Base-by-base conservation (phyloP, 2,329 filamentous ascomycete species). In the Triangularia verruculosa region DNA sequence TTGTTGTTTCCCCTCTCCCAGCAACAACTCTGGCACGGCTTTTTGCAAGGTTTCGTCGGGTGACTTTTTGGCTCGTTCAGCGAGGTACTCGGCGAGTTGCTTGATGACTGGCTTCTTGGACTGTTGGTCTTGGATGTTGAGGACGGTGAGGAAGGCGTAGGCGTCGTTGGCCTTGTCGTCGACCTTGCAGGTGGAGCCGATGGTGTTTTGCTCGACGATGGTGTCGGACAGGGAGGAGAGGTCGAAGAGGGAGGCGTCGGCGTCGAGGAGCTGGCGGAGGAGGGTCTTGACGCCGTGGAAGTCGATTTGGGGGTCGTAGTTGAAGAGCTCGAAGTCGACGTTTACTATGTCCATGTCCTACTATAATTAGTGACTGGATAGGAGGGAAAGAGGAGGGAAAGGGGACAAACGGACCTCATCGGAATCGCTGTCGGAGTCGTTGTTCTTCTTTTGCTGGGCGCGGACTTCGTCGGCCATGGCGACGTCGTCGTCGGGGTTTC, bases 321-420 rank as follows among this genome's bases (percentile, higher is more conserved):
- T 96, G 80, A 98, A 99, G 91, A 93, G 98, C 80, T 99, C 95
- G 73, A 99, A 99, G 69, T 98, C 94, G 63, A 98, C 93, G 74
- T 98, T 89, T 69, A 99, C 87, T 76, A 94, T 90, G 74, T 97
- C 91, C 73, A 93, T 90, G 72, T 97, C 92, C 91, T 96, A 15
- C 30, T 17, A 32, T 7, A 12, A 32, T 32, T 32, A 12, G 5
- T 39, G 15, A n/a, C 4, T 7, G 17, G 15, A 9, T 7, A 47
- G 6, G 13, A 1, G 34, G 34, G 34, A 20, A 20, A 20, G 39
- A 8, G 39, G 4, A 4, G 34, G 34, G 13, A n/a, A 5, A 5
- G 13, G 34, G 15, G 34, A 30, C 28, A 12, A n/a, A n/a, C 39
- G 61, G 57, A 67, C 65, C 54, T 61, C 84, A 71, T 85, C 84